These are phyloP conservation scores for Penicillium subrubescens DNA, from an alignment of 495 filamentous ascomycete genomes.

Conservation along the genomic window DNA sequence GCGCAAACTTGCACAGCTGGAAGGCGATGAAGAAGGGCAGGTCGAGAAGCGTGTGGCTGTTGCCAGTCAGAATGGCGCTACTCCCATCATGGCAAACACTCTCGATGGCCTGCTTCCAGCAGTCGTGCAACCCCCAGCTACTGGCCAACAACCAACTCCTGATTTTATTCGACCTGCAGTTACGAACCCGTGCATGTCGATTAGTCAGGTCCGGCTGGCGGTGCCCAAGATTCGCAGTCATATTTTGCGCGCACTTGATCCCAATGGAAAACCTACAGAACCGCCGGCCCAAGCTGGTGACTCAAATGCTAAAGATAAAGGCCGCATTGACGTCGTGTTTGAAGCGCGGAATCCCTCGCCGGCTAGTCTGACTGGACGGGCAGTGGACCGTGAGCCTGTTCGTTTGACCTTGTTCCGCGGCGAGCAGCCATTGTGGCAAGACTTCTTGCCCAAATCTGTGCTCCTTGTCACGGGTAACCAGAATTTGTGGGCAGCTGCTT, in stretches of 20 bases:
- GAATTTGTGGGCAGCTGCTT: constrained; percentile 87
- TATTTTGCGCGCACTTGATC: constrained; percentile 61
- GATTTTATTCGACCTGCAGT: constrained; percentile 89
- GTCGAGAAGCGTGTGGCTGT: constrained; percentile 62
- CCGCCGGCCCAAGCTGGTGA: constrained; percentile 50
- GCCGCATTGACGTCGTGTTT: constrained; percentile 65
- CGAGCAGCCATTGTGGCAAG: constrained; percentile 90
- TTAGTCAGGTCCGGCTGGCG: constrained; percentile 85
- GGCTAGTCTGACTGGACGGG: constrained; percentile 56
- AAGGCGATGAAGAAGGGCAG: constrained; percentile 68
- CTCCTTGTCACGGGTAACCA: constrained; percentile 87
- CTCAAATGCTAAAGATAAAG: constrained; percentile 58
- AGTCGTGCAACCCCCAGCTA: constrained; percentile 51
- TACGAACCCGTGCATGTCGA: constrained; percentile 71
- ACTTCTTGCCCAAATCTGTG: constrained; percentile 81
- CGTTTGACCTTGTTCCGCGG: constrained; percentile 77
- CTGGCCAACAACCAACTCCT: constrained; percentile 70
- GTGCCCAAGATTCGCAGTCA: constrained; percentile 84
- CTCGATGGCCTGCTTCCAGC: constrained; percentile 75
- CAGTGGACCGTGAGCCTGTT: constrained; percentile 73
- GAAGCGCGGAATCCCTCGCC: constrained; percentile 72
- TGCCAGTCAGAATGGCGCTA: constrained; percentile 63
- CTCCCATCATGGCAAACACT: constrained; percentile 73
- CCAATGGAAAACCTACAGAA: constrained; percentile 48
- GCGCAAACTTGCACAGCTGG: constrained; percentile 69